Percentiles rank a stretch among this genome's conserved stretches.
Evolutionary conservation across 2,329 filamentous ascomycete species (phyloP).

Genomic region (Botrytis porri): DNA sequence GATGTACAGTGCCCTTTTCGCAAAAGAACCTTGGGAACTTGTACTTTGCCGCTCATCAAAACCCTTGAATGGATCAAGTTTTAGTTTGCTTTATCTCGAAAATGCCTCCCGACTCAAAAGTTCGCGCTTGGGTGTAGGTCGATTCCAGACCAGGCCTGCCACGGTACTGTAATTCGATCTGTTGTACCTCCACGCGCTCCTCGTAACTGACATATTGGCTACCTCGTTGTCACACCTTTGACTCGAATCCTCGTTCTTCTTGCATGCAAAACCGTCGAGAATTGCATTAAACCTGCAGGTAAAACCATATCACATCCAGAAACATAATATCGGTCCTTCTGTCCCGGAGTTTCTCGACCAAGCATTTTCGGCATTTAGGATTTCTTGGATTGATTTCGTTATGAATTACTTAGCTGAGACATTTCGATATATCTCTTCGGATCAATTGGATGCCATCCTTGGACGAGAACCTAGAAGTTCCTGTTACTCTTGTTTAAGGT

Average conservation of each 20-base stretch:
- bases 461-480: slow-evolving; percentile 1
- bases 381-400: slow-evolving; percentile 10
- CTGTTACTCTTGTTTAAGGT: slow-evolving; percentile 14
- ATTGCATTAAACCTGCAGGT: slow-evolving; percentile 15
- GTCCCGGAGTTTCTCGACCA: slow-evolving; percentile 12
- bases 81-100: background rate
- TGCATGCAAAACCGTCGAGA: slow-evolving; percentile 1
- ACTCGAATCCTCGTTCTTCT: slow-evolving; percentile 59
- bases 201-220: slow-evolving; percentile 21
- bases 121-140: slow-evolving; percentile 1
- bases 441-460: slow-evolving; percentile 18
- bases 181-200: slow-evolving; percentile 17
- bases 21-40: background rate
- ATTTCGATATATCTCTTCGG: slow-evolving; percentile 10
- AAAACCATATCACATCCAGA: slow-evolving; percentile 7
- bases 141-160: background rate
- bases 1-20: slow-evolving; percentile 8
- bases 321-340: slow-evolving; percentile 21
- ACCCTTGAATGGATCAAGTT: background rate
- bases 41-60: slow-evolving; percentile 6
- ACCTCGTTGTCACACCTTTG: slow-evolving; percentile 56
- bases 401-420: slow-evolving; percentile 15
- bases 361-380: slow-evolving; percentile 17
- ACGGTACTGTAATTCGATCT: slow-evolving; percentile 17
- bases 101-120: background rate